Evolutionary conservation across 2,329 filamentous ascomycete genomes (phyloP).

Genomic region (Calonectria pteridis): DNA sequence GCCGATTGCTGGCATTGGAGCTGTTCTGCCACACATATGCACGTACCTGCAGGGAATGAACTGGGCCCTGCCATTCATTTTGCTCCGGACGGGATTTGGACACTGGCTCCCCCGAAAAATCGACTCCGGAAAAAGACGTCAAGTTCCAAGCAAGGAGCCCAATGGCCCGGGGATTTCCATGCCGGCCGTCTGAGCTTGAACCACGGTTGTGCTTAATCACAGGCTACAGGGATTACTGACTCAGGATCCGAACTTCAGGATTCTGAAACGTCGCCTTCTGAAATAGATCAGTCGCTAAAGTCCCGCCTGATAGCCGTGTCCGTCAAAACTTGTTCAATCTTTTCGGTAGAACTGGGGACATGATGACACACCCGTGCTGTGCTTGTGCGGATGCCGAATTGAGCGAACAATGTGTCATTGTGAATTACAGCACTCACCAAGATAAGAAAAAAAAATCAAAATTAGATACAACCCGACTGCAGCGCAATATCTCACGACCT

Average conservation of each 20-base stretch:
- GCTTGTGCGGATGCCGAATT: neutral
- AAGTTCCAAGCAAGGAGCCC: neutral
- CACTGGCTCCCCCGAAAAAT: neutral
- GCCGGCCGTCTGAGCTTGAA: neutral
- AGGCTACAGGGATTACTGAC: neutral
- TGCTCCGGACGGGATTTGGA: neutral
- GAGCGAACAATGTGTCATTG: neutral
- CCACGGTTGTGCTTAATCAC: neutral
- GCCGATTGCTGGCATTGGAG: neutral
- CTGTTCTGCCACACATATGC: constrained; percentile 3
- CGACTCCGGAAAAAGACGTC: neutral
- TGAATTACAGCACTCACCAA: neutral
- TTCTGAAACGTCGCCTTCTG: neutral
- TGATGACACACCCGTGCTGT: neutral
- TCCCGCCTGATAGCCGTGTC: neutral
- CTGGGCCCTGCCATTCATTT: neutral
- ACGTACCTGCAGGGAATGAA: constrained; percentile 4
- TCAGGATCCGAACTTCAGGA: neutral
- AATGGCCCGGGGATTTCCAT: neutral
- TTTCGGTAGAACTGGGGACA: no score
- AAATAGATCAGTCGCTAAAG: neutral
- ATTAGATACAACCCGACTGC: neutral
- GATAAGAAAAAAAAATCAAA: neutral
- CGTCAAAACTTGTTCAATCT: neutral
- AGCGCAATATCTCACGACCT: neutral